Conservation (phyloP, 2,329 filamentous ascomycete species). For the Thielaviopsis cerberus region DNA sequence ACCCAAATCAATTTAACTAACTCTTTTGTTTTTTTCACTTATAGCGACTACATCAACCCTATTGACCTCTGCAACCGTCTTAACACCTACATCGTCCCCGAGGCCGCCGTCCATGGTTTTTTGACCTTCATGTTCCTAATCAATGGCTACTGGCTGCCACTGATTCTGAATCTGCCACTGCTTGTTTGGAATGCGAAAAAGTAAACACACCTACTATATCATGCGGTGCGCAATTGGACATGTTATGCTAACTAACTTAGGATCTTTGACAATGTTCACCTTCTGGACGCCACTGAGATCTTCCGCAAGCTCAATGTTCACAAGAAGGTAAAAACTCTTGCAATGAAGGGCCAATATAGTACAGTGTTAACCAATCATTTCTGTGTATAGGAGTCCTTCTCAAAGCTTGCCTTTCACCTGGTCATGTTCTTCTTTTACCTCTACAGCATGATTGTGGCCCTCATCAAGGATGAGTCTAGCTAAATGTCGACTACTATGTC, state of each 20-base stretch:
- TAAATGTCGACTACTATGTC: constrained; percentile 28
- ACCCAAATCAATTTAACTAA: constrained; percentile 15
- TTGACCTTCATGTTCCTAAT: constrained; percentile 90
- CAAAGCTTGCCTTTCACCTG: constrained; percentile 96
- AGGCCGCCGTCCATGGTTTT: constrained; percentile 93
- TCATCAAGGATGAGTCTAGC: constrained; percentile 86
- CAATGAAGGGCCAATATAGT: background rate
- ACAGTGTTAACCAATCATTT: background rate
- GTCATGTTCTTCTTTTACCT: constrained; percentile 99
- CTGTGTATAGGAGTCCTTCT: constrained; percentile 67
- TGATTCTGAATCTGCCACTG: constrained; percentile 81
- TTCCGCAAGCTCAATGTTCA: constrained; percentile 98
- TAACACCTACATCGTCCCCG: constrained; percentile 98
- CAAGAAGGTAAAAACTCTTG: constrained; percentile 56
- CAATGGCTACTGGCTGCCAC: constrained; percentile 94
- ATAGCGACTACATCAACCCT: constrained; percentile 97
- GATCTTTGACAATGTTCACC: constrained; percentile 91
- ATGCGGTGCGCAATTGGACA: background rate
- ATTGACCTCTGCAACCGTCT: constrained; percentile 99
- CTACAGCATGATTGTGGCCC: constrained; percentile 93
- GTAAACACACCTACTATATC: constrained; percentile 28
- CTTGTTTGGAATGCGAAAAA: constrained; percentile 94
- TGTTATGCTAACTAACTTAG: constrained; percentile 27
- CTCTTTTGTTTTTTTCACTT: constrained; percentile 9
- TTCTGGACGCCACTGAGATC: constrained; percentile 94